Percentiles rank a stretch among this genome's conserved stretches.
Evolutionary conservation across 495 filamentous ascomycete genomes (phyloP).

Genomic region (Clohesyomyces aquaticus): DNA sequence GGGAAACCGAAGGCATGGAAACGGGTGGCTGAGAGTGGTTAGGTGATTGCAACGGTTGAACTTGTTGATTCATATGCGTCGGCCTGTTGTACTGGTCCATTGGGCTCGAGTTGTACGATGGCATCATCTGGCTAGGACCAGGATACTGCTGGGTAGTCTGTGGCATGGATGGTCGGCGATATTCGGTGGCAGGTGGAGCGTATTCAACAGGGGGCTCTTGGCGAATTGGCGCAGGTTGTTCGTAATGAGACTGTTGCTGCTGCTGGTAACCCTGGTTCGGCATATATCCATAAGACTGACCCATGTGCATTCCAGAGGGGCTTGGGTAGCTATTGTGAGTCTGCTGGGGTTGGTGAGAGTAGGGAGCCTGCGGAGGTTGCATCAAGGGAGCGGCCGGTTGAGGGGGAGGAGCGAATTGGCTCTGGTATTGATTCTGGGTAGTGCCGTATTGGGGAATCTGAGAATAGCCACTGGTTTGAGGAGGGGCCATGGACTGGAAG

Average conservation of each 20-base stretch:
- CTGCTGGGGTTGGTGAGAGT: constrained; percentile 38
- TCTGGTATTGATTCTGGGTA: constrained; percentile 40
- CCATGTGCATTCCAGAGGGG: constrained; percentile 41
- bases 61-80: constrained; percentile 30
- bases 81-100: constrained; percentile 34
- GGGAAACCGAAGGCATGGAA: constrained; percentile 25
- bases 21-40: constrained; percentile 23
- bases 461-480: constrained; percentile 42
- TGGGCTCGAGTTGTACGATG: constrained; percentile 25
- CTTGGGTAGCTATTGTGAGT: constrained; percentile 34
- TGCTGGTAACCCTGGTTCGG: constrained; percentile 39
- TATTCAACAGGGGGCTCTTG: constrained; percentile 42
- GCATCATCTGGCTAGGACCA: constrained; percentile 28
- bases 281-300: constrained; percentile 40
- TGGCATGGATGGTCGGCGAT: constrained; percentile 40
- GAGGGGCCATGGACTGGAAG: constrained; percentile 46
- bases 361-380: constrained; percentile 45
- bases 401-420: constrained; percentile 38
- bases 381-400: constrained; percentile 40
- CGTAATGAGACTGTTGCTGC: constrained; percentile 43
- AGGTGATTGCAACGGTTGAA: constrained; percentile 41
- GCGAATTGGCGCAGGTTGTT: constrained; percentile 40
- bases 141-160: constrained; percentile 37
- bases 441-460: constrained; percentile 44
- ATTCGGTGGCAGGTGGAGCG: constrained; percentile 31